Evolutionary conservation across 2,329 filamentous ascomycete genomes (phyloP), one percentile per base, ranked within the genome.

Genomic region (Lecanicillium sp.): DNA sequence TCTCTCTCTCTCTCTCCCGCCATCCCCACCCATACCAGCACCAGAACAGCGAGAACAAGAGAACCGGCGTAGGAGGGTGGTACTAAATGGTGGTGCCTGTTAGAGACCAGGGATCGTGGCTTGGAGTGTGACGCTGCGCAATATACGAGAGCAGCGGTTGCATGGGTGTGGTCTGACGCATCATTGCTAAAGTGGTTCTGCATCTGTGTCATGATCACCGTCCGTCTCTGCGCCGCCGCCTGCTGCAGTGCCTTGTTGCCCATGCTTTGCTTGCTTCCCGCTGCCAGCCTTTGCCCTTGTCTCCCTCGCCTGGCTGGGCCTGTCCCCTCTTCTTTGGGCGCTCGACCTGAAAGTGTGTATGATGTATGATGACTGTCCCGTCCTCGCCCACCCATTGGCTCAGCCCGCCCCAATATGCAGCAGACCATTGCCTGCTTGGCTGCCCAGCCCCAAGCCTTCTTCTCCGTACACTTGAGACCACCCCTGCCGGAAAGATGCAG

Each of bases 41-140:
- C n/a, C n/a, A n/a, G n/a, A n/a, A n/a, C n/a, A n/a, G n/a, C n/a
- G 39, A 20, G 26, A 29, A 15, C 7, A 9, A 29, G 15, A 14
- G 9, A 19, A n/a, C n/a, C n/a, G n/a, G n/a, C n/a, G 41, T 14
- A 24, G 21, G 41, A 21, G 32, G 29, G 20, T 33, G 29, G 14
- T 33, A 21, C 14, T 44, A 24, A n/a, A 21, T 40, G 36, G 36
- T 47, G 35, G 20, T 40, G 21, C 44, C 37, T 39, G 37, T 35
- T 33, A 49, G 53, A 51, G 35, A 23, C 51, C 62, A 63, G 56
- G 62, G 62, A 62, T 63, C 56, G 46, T 48, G 46, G 39, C 46
- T 43, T 43, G 38, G 46, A 42, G 54, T 64, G 68, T 70, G 68
- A 70, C 65, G 69, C 67, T 65, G 67, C 62, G 68, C 66, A 72